Evolutionary conservation across 2,329 filamentous ascomycete genomes (phyloP).

Genomic region (Lizonia empirigonia): DNA sequence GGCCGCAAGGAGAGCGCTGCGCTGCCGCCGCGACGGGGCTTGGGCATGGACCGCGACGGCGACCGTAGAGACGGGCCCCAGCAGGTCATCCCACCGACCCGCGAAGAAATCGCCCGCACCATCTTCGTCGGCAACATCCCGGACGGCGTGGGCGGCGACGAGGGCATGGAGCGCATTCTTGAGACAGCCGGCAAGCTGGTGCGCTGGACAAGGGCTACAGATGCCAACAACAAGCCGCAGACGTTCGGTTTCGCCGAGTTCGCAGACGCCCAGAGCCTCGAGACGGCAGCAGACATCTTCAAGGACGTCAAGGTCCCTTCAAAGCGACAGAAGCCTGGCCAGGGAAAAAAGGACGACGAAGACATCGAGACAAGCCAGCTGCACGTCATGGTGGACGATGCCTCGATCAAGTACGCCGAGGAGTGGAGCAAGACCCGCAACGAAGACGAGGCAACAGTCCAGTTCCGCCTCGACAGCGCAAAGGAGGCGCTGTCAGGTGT

Average conservation of each 20-base stretch:
- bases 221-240: conserved; percentile 79
- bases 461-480: conserved; percentile 73
- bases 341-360: conserved; percentile 50
- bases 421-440: conserved; percentile 72
- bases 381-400: conserved; percentile 75
- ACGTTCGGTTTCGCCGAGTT: conserved; percentile 96
- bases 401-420: conserved; percentile 82
- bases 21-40: conserved; percentile 54
- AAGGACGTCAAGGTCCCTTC: conserved; percentile 80
- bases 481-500: conserved; percentile 70
- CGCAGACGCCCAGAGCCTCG: conserved; percentile 86
- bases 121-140: conserved; percentile 89
- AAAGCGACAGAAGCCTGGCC: conserved; percentile 69
- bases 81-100: conserved; percentile 78
- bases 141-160: conserved; percentile 75
- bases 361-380: conserved; percentile 71
- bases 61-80: conserved; percentile 70
- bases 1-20: conserved; percentile 56
- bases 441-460: conserved; percentile 66
- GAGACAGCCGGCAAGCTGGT: conserved; percentile 76
- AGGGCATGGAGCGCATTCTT: conserved; percentile 78
- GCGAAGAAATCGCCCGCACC: conserved; percentile 89
- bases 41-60: conserved; percentile 63
- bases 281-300: conserved; percentile 82
- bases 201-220: conserved; percentile 80